Percentiles rank a stretch among this genome's conserved stretches.
These are phyloP conservation scores for Chionographis japonica DNA, from an alignment of 106 monocot species.

Conservation along the genomic window DNA sequence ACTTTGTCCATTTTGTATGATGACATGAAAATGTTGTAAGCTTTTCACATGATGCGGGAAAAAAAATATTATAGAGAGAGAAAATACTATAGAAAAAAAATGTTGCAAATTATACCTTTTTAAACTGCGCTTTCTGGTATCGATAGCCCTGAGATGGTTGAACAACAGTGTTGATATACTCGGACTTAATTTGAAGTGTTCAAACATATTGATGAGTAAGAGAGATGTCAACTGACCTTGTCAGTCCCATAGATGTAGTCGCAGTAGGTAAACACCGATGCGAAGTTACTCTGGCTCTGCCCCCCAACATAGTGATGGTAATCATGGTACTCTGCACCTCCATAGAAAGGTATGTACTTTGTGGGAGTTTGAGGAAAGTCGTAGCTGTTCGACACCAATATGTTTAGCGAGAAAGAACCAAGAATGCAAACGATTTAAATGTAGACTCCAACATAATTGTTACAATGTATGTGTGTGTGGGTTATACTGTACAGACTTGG, in stretches of 20 bases:
- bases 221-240: constrained; percentile 36
- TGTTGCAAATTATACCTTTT: constrained; percentile 45
- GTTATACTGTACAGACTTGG: too few relatives aligned
- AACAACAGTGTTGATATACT: not conserved
- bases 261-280: constrained; percentile 96
- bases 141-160: constrained; percentile 71
- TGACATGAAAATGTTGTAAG: not conserved
- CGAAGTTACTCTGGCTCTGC: constrained; percentile 92
- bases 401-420: too few relatives aligned
- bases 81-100: not conserved
- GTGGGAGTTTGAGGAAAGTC: constrained; percentile 74
- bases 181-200: not conserved
- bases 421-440: too few relatives aligned
- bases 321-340: constrained; percentile 92
- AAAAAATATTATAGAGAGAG: not conserved
- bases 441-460: too few relatives aligned
- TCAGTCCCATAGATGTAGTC: constrained; percentile 95
- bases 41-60: too few relatives aligned
- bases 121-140: constrained; percentile 53
- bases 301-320: constrained; percentile 96
- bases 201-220: not conserved
- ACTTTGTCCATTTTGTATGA: not conserved
- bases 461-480: too few relatives aligned
- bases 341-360: constrained; percentile 91
- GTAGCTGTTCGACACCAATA: constrained; percentile 41